Evolutionary conservation across 441 rosid species (phyloP), one percentile per base, ranked within the genome.

Genomic region (Eutrema salsugineum): DNA sequence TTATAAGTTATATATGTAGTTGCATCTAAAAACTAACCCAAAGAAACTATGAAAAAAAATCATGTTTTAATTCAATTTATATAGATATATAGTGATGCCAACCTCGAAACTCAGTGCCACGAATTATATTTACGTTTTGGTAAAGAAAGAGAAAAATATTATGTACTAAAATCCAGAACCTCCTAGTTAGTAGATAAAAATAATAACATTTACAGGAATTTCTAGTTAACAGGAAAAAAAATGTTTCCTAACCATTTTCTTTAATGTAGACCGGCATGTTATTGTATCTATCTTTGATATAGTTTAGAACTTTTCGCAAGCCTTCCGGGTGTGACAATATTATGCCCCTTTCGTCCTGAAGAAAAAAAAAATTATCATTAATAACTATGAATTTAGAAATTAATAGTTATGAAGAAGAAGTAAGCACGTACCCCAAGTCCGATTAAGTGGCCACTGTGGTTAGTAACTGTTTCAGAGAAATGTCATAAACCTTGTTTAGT

Each of bases 201-300:
- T 19, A 48, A 28, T 28, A 53, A 30, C 7, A 2, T n/a, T 22
- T 12, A 32, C 1, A 47, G 35, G 3, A 64, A 44, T 16, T 7
- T 27, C 8, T 27, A 53, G 8, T 36, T 4, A 17, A 16, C 2
- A 19, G 20, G 8, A 42, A 32, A 30, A 27, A 40, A 48, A 11
- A 61, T 3, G 15, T n/a, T 51, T 62, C 30, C 70, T 63, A 33
- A 78, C 81, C 81, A 44, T 78, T 78, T 53, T 78, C 81, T 60
- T 68, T 78, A 4, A 78, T 78, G 63, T 73, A 73, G 67, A 78
- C 78, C 0, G 78, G 70, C 8, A 75, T 66, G 60, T 78, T 78
- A 51, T 78, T 69, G 81, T 78, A 78, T 58, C 16, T 73, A 12
- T 78, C 78, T 61, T 73, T 78, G 30, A 69, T 64, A 47, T 78